Conservation (phyloP, 129 eudicot genomes). For the Pseudognaphalium luteoalbum region DNA sequence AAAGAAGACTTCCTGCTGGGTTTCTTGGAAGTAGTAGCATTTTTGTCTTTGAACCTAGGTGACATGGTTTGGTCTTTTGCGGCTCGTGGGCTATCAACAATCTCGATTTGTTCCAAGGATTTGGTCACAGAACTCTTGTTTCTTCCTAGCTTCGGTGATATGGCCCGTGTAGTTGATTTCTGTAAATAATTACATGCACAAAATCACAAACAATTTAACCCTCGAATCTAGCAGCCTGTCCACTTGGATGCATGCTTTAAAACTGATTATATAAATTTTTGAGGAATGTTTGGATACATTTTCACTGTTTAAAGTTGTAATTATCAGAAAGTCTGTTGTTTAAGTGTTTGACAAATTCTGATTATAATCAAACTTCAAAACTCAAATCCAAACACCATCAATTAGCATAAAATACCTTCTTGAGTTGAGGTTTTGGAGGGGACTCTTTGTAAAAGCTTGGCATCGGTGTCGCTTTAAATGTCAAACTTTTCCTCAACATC, state of each 20-base stretch:
- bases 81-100: slow-evolving; percentile 43
- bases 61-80: slow-evolving; percentile 33
- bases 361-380: background rate
- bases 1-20: slow-evolving; percentile 46
- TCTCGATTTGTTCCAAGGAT: slow-evolving; percentile 32
- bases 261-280: no score
- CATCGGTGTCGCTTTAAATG: slow-evolving; percentile 87
- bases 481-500: slow-evolving; percentile 78
- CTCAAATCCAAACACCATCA: background rate
- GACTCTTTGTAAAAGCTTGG: slow-evolving; percentile 91
- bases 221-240: slow-evolving; percentile 1
- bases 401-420: slow-evolving; percentile 53
- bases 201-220: background rate
- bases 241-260: slow-evolving; percentile 1
- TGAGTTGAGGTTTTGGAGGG: slow-evolving; percentile 78
- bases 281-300: no score
- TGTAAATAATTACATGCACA: slow-evolving; percentile 22
- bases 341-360: no score
- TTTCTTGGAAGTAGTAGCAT: slow-evolving; percentile 41
- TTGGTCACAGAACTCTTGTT: slow-evolving; percentile 44
- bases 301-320: no score
- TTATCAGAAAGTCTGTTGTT: background rate
- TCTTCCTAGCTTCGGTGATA: slow-evolving; percentile 88
- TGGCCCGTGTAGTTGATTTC: slow-evolving; percentile 80
- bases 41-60: slow-evolving; percentile 37